A percentile compares a stretch with the other conserved stretches of the same genome.
These are phyloP conservation scores for Waltiozyma sp. DNA, from an alignment of 1,139 yeast species.

Conservation along the genomic window DNA sequence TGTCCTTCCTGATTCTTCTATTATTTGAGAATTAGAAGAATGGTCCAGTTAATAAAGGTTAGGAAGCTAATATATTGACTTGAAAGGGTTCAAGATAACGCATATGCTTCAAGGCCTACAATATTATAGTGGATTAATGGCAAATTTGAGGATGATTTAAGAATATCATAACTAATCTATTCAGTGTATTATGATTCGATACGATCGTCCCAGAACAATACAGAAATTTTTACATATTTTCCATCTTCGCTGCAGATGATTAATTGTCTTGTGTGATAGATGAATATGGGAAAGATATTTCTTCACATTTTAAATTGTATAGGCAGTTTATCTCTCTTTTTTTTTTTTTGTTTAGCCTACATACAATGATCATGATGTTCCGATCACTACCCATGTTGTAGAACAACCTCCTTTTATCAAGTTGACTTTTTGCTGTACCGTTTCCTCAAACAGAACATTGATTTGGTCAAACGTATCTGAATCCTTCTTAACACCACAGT, in stretches of 20 bases:
- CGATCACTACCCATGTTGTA: slow-evolving; percentile 29
- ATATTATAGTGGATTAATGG: background rate
- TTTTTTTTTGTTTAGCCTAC: slow-evolving; percentile 6
- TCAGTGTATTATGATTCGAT: slow-evolving; percentile 29
- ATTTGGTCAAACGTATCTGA: slow-evolving; percentile 30
- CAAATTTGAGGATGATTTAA: slow-evolving; percentile 3
- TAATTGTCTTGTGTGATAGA: slow-evolving; percentile 31
- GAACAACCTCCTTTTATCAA: slow-evolving; percentile 37
- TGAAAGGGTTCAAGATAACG: background rate
- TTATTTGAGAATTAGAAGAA: too few relatives aligned
- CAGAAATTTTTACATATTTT: slow-evolving; percentile 63
- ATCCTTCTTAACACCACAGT: slow-evolving; percentile 48
- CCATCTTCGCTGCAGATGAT: slow-evolving; percentile 48
- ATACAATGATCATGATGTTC: too few relatives aligned
- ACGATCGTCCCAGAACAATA: slow-evolving; percentile 52
- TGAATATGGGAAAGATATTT: slow-evolving; percentile 74
- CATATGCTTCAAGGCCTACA: too few relatives aligned
- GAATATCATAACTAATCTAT: slow-evolving; percentile 3
- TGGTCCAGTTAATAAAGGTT: too few relatives aligned
- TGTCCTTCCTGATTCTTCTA: too few relatives aligned
- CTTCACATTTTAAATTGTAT: slow-evolving; percentile 39
- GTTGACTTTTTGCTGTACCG: slow-evolving; percentile 18
- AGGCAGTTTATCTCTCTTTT: slow-evolving; percentile 6
- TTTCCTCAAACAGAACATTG: slow-evolving; percentile 26
- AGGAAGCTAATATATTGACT: background rate